Base-by-base conservation (phyloP, 2,329 filamentous ascomycete species). In the Fusarium euwallaceae region DNA sequence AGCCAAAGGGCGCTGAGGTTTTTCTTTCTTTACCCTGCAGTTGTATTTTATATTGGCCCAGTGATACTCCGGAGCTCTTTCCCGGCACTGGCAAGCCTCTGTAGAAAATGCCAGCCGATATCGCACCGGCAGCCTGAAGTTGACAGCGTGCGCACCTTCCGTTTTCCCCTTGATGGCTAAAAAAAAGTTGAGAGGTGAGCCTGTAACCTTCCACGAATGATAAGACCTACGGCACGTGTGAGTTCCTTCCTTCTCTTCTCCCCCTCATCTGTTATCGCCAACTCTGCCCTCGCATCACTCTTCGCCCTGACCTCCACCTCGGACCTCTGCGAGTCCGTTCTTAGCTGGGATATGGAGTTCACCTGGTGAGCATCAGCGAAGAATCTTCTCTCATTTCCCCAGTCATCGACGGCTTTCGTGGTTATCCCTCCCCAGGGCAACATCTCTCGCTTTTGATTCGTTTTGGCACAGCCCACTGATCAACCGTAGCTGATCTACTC, bases 261-360 rank as follows among this genome's bases (percentile, higher is more conserved):
- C 37, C 24, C 20, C 17, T 43, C 22, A n/a, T 9, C 16, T 20
- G 11, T 20, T 14, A 29, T 59, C 43, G 17, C 37, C 32, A n/a
- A 32, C 65, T 34, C 39, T 61, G 68, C 16, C 6, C 48, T 55
- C 48, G 29, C 48, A 55, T 59, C 16, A 20, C 17, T 34, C 51
- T 32, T 36, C 22, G 7, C 11, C 45, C 37, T 59, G 41, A 55
- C 20, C 59, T 41, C 8, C 14, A 27, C 37, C 45, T 75, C 62
- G 53, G 61, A 53, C 37, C 16, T 71, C 20, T 20, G 20, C 45
- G 27, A 65, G 60, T 61, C 43, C 51, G 20, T 12, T 70, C 69
- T 60, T 55, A 66, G 29, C 39, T 67, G 34, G 39, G 61, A 43
- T 48, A 67, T 62, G 69, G 56, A 61, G 36, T 37, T 10, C 56